Evolutionary conservation across 495 filamentous ascomycete species (phyloP), one percentile per base, ranked within the genome.

Genomic region (Cenococcum geophilum): DNA sequence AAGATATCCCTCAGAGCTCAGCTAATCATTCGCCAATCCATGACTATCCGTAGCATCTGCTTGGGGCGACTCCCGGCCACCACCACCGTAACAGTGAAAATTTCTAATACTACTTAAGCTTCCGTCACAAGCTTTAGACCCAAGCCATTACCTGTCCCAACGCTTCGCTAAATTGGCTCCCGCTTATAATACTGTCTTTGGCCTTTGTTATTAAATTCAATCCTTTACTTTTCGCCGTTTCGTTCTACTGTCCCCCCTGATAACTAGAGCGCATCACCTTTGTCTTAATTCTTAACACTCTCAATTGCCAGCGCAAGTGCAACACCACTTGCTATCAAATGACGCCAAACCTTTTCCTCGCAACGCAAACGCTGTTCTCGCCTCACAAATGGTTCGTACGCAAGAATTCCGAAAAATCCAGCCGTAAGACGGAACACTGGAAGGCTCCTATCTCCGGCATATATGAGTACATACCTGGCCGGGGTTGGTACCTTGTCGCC

Each of bases 261-360:
- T 37, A 20, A 16, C 36, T 32, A 12, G 22, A 56, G 18, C 34
- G 10, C 22, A 52, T 23, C 6, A 32, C 27, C 27, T 32, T 32
- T 32, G 3, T 32, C 2, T 32, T 32, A 32, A 32, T 32, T 6
- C 27, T 32, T 6, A 32, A 32, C 27, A 32, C 49, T 23, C 49
- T 8, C 49, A 23, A 9, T 22, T 22, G 14, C 21, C 20, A 32
- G 16, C 20, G 49, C 21, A 32, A 32, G 21, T 52, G 49, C 47
- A 5, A 45, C 60, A 53, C 42, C 54, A 40, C 60, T 21, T 32
- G 35, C 54, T 22, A 43, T 27, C 34, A 42, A 62, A 71, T 72
- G 69, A 63, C 68, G 36, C 70, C 70, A 51, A 72, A 72, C 62
- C 66, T 68, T 35, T 64, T 66, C 55, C 32, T 72, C 61, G 64